These are phyloP conservation scores for Narthecium ossifragum DNA, from an alignment of 106 monocot genomes.

Conservation along the genomic window DNA sequence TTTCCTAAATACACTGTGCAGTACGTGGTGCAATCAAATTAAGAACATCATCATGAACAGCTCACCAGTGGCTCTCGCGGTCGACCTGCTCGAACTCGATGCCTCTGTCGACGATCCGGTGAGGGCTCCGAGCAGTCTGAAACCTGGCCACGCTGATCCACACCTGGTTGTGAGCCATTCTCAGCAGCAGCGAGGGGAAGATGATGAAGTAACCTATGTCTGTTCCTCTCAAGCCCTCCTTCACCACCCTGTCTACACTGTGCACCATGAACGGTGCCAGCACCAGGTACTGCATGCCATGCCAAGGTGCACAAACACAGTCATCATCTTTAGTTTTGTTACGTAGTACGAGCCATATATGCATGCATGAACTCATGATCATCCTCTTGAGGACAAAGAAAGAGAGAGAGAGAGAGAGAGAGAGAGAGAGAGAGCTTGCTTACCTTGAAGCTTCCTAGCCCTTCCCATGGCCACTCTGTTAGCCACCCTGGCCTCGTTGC, in stretches of 20 bases:
- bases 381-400: background rate
- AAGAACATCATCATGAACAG: background rate
- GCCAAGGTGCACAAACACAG: too few species aligned
- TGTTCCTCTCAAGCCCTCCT: background rate
- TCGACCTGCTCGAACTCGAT: slow-evolving; percentile 78
- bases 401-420: background rate
- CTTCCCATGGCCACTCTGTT: slow-evolving; percentile 15
- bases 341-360: background rate
- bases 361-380: background rate
- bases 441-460: slow-evolving; percentile 14
- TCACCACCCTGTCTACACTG: background rate
- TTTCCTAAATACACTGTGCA: too few species aligned
- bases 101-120: slow-evolving; percentile 47
- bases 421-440: background rate
- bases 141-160: slow-evolving; percentile 61
- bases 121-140: slow-evolving; percentile 54
- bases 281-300: slow-evolving; percentile 18
- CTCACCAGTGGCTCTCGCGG: slow-evolving; percentile 56
- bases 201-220: slow-evolving; percentile 16
- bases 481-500: slow-evolving; percentile 8
- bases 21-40: background rate
- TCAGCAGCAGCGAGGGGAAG: slow-evolving; percentile 20
- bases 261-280: slow-evolving; percentile 18
- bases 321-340: too few species aligned
- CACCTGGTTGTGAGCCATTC: slow-evolving; percentile 33